phyloP scores from a whole-genome alignment of 73 alveolate genomes.

The Urostyla sp. region DNA sequence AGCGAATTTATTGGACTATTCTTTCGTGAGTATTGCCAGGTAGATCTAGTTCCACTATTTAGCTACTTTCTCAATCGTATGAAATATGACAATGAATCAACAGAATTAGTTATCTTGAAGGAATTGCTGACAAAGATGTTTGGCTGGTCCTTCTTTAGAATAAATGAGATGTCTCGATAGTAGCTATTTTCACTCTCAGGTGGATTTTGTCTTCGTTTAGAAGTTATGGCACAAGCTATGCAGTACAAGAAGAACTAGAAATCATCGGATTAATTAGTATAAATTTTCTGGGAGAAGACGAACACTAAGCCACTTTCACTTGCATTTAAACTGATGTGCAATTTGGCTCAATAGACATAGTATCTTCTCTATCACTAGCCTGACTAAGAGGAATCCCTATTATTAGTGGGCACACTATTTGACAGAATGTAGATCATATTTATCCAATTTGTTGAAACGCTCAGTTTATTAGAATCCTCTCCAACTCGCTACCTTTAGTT shows the following conservation, averaged over 20 bases:
- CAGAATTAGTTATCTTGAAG: constrained; percentile 54
- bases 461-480: constrained; percentile 20
- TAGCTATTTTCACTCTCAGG: constrained; percentile 71
- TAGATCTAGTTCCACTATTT: constrained; percentile 62
- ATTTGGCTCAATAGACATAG: constrained; percentile 61
- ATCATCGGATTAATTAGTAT: constrained; percentile 46
- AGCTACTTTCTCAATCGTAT: constrained; percentile 51
- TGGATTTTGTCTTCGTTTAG: constrained; percentile 68
- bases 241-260: constrained; percentile 55
- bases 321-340: constrained; percentile 59
- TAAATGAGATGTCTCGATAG: constrained; percentile 62
- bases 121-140: constrained; percentile 69
- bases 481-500: constrained; percentile 27
- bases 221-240: constrained; percentile 36
- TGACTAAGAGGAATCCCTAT: constrained; percentile 39
- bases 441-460: constrained; percentile 62
- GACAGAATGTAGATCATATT: constrained; percentile 65
- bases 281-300: constrained; percentile 40
- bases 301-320: constrained; percentile 32
- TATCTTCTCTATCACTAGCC: constrained; percentile 37
- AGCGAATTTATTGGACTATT: constrained; percentile 66
- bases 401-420: constrained; percentile 53
- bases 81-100: constrained; percentile 33
- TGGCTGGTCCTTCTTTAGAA: constrained; percentile 72
- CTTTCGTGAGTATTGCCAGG: constrained; percentile 57